Conservation (phyloP, 805 yeast genomes). For the Wickerhamiella kurtzmanii region DNA sequence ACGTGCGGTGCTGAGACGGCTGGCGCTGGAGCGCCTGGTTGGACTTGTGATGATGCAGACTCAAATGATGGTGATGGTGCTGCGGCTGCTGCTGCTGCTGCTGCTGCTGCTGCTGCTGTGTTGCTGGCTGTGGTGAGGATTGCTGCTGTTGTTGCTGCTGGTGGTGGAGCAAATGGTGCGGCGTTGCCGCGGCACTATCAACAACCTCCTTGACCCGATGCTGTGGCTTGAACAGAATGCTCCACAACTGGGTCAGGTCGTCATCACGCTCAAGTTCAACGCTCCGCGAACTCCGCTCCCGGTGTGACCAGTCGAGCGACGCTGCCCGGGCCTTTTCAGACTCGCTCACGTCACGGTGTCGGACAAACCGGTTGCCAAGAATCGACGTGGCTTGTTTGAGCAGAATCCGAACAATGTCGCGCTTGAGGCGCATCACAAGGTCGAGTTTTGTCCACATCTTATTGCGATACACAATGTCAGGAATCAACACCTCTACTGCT, state of each 20-base stretch:
- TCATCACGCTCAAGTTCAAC: slow-evolving; percentile 10
- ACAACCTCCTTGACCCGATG: no score
- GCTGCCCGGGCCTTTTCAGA: not conserved
- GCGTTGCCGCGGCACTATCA: no score
- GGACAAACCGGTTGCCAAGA: slow-evolving; percentile 55
- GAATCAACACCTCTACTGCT: slow-evolving; percentile 53
- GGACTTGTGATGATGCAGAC: no score
- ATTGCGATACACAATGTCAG: slow-evolving; percentile 43
- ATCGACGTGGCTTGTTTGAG: slow-evolving; percentile 54
- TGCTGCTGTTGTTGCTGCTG: no score
- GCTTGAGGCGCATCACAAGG: slow-evolving; percentile 46
- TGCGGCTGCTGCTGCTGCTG: no score
- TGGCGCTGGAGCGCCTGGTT: not conserved
- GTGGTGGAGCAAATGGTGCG: no score
- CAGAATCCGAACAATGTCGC: slow-evolving; percentile 29
- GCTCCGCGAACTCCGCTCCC: slow-evolving; percentile 2
- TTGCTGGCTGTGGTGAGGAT: no score
- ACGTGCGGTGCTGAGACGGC: not conserved
- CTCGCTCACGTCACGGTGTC: slow-evolving; percentile 10
- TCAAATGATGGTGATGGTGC: no score
- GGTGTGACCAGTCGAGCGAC: not conserved
- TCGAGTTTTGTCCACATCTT: slow-evolving; percentile 65
- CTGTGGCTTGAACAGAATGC: slow-evolving; percentile 1
- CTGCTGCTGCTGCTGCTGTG: no score
- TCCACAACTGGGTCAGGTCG: slow-evolving; percentile 10